A percentile compares a stretch with the other conserved stretches of the same genome.
phyloP scores from a whole-genome alignment of 371 early-diverging fungal species.

The Chytridium lagenaria region DNA sequence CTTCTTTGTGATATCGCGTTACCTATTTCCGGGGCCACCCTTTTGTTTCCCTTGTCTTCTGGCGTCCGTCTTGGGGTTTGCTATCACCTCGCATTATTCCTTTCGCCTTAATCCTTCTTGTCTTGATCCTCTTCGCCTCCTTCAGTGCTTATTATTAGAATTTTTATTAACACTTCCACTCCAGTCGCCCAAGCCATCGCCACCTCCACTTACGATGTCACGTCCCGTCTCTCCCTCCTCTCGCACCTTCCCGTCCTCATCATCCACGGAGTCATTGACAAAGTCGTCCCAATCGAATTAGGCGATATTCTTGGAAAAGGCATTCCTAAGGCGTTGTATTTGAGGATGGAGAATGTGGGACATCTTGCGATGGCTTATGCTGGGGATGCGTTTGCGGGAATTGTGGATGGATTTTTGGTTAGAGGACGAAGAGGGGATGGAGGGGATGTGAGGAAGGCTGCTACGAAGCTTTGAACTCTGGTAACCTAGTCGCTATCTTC shows the following conservation, averaged over 20 bases:
- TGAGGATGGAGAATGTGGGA: background rate
- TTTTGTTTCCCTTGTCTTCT: too few species aligned
- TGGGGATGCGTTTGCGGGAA: background rate
- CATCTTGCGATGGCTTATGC: background rate
- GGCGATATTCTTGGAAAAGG: background rate
- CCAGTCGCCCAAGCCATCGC: slow-evolving; percentile 1
- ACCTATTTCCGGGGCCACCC: too few species aligned
- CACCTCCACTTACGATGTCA: background rate
- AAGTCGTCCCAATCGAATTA: background rate
- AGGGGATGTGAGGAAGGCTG: background rate
- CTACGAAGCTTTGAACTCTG: background rate
- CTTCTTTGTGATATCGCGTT: background rate
- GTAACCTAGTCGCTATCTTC: too few species aligned
- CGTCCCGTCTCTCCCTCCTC: background rate
- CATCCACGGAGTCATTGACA: background rate
- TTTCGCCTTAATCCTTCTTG: background rate
- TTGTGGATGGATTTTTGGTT: background rate
- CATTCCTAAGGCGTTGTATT: background rate
- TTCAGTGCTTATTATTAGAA: background rate
- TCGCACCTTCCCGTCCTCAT: background rate
- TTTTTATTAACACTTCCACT: background rate
- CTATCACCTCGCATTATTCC: too few species aligned
- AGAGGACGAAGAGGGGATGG: background rate
- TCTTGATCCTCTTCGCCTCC: too few species aligned
- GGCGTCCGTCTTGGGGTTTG: too few species aligned